phyloP scores from a whole-genome alignment of 1,139 yeast species.

The Casaregolazyma suthepensis region DNA sequence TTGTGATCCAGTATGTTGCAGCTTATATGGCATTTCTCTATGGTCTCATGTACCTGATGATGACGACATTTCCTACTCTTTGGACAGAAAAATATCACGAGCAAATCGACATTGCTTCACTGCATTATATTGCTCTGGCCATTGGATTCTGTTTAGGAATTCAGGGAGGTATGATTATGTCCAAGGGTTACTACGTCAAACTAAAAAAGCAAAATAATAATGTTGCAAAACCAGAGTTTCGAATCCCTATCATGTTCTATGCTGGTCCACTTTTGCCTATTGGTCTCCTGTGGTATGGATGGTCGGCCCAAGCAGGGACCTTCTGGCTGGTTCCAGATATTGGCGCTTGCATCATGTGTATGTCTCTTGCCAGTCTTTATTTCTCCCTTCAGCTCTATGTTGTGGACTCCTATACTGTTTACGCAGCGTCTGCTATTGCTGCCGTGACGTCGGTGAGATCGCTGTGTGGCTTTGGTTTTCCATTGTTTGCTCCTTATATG shows the following conservation, averaged over 20 bases:
- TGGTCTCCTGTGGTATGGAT: conserved; percentile 56
- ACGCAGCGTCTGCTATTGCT: conserved; percentile 51
- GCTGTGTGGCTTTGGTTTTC: conserved; percentile 50
- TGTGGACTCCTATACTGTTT: conserved; percentile 57
- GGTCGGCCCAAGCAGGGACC: conserved; percentile 47
- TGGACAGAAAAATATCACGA: conserved; percentile 44
- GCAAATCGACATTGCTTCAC: conserved; percentile 45
- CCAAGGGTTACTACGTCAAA: conserved; percentile 34
- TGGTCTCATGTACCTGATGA: conserved; percentile 54
- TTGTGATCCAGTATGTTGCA: conserved; percentile 56
- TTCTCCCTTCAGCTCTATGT: conserved; percentile 53
- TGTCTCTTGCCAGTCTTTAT: conserved; percentile 50
- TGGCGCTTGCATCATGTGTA: conserved; percentile 48
- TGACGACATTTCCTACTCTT: conserved; percentile 51
- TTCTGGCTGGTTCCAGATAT: conserved; percentile 53
- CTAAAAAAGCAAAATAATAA: conserved; percentile 41
- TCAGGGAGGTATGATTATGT: conserved; percentile 34
- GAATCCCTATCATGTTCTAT: conserved; percentile 41
- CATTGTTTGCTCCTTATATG: conserved; percentile 30
- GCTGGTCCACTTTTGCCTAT: conserved; percentile 46
- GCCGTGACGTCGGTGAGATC: conserved; percentile 57
- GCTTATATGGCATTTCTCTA: conserved; percentile 55
- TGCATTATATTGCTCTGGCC: conserved; percentile 50
- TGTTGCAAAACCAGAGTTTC: conserved; percentile 44
- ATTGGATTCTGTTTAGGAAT: conserved; percentile 46